Conservation (phyloP, 163 green algal species). For the Chlamydomonas reinhardtii region DNA sequence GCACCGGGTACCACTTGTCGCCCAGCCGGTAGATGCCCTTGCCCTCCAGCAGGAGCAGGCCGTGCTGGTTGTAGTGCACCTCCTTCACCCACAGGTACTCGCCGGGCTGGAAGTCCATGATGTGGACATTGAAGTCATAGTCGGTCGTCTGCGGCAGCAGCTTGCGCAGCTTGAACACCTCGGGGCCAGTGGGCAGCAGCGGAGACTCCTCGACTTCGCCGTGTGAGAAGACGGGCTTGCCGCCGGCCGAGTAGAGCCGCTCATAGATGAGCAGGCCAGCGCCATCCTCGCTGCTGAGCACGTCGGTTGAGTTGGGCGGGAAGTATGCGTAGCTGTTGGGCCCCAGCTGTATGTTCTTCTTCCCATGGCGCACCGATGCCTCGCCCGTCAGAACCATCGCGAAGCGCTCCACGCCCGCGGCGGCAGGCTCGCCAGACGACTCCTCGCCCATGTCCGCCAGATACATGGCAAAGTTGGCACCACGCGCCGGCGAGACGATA, state of each 20-base stretch:
- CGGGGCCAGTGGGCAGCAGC: constrained; percentile 72
- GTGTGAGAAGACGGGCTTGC: constrained; percentile 64
- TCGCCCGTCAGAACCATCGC: constrained; percentile 81
- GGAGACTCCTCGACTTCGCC: constrained; percentile 75
- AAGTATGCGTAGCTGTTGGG: constrained; percentile 87
- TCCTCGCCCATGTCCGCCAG: constrained; percentile 78
- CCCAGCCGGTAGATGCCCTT: constrained; percentile 96
- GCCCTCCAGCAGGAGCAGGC: constrained; percentile 92
- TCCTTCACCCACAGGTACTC: constrained; percentile 96
- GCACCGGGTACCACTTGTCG: constrained; percentile 91
- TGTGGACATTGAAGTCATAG: constrained; percentile 98
- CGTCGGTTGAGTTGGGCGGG: constrained; percentile 70
- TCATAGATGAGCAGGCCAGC: constrained; percentile 85
- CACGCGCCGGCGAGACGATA: constrained; percentile 86
- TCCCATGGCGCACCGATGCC: constrained; percentile 49
- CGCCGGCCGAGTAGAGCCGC: constrained; percentile 67
- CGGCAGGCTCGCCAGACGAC: constrained; percentile 32
- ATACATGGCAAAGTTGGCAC: constrained; percentile 93
- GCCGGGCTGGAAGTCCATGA: constrained; percentile 97
- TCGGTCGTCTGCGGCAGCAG: constrained; percentile 87
- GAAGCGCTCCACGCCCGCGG: constrained; percentile 79
- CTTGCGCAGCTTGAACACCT: constrained; percentile 95
- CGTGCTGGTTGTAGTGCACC: constrained; percentile 99
- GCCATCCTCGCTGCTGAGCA: constrained; percentile 65
- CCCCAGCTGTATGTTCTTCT: constrained; percentile 55